phyloP scores from a whole-genome alignment of 495 filamentous ascomycete species.

The Aspergillus nanangensis region DNA sequence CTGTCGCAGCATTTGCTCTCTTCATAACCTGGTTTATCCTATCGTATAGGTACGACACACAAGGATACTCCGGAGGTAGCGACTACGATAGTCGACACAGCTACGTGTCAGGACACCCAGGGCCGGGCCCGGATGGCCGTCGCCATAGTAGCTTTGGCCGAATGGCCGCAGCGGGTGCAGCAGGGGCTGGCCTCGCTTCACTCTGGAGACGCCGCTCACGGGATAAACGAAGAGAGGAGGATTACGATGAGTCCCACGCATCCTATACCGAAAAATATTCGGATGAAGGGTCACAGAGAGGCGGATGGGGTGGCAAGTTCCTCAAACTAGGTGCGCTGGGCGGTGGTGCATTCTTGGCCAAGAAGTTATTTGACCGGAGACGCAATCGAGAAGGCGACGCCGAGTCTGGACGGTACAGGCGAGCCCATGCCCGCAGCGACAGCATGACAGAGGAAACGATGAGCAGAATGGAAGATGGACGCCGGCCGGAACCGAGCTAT shows the following conservation, averaged over 20 bases:
- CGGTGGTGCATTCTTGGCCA: slow-evolving; percentile 61
- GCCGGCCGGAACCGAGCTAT: slow-evolving; percentile 34
- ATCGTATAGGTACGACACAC: slow-evolving; percentile 55
- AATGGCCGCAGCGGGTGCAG: slow-evolving; percentile 47
- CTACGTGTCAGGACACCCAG: slow-evolving; percentile 42
- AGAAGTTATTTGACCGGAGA: slow-evolving; percentile 58
- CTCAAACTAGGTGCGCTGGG: slow-evolving; percentile 62
- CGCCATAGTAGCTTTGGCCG: slow-evolving; percentile 30
- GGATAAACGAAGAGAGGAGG: slow-evolving; percentile 28
- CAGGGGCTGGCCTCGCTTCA: slow-evolving; percentile 58
- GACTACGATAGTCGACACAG: slow-evolving; percentile 51
- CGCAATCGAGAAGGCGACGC: slow-evolving; percentile 51
- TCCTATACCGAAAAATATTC: slow-evolving; percentile 61
- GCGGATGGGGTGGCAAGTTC: slow-evolving; percentile 61
- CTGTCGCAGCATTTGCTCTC: slow-evolving; percentile 65
- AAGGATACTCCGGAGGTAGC: slow-evolving; percentile 40
- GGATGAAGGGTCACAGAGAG: slow-evolving; percentile 37
- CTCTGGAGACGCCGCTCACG: slow-evolving; percentile 46
- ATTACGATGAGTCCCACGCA: slow-evolving; percentile 38
- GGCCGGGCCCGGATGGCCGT: slow-evolving; percentile 24
- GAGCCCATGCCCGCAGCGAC: slow-evolving; percentile 36
- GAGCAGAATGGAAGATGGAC: slow-evolving; percentile 40
- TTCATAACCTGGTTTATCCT: slow-evolving; percentile 69
- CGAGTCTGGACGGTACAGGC: slow-evolving; percentile 46
- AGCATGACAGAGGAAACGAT: slow-evolving; percentile 41